Conservation (phyloP, 2,329 filamentous ascomycete genomes). For the Sporothrix phasma region DNA sequence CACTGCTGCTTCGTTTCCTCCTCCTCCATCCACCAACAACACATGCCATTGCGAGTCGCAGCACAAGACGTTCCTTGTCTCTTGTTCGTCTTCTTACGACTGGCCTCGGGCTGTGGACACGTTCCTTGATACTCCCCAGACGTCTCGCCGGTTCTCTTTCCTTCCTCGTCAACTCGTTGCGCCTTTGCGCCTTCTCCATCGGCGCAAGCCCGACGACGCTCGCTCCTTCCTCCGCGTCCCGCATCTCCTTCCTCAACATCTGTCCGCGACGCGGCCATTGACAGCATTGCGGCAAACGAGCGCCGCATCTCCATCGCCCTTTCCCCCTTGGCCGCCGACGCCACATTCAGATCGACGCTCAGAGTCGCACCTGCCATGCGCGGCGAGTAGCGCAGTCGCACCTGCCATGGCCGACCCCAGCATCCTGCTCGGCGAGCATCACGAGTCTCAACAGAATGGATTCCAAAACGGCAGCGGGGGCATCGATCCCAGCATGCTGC, state of each 20-base stretch:
- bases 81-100: background rate
- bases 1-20: background rate
- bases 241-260: background rate
- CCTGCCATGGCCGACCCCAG: conserved; percentile 25
- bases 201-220: background rate
- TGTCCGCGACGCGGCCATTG: background rate
- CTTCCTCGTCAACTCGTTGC: background rate
- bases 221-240: conserved; percentile 4
- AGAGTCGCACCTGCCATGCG: conserved; percentile 23
- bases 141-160: background rate
- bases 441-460: conserved; percentile 18
- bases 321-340: conserved; percentile 3
- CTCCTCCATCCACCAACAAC: background rate
- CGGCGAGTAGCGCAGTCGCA: conserved; percentile 18
- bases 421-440: conserved; percentile 15
- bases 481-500: conserved; percentile 20
- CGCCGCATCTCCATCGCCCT: background rate
- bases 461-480: conserved; percentile 17
- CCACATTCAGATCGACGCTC: background rate
- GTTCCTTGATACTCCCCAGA: background rate
- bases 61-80: background rate
- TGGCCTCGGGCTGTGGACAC: background rate
- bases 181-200: background rate
- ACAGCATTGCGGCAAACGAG: background rate
- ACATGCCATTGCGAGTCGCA: background rate